These are phyloP conservation scores for Dothideomycetes sp. DNA, from an alignment of 2,329 filamentous ascomycete genomes.

Conservation along the genomic window DNA sequence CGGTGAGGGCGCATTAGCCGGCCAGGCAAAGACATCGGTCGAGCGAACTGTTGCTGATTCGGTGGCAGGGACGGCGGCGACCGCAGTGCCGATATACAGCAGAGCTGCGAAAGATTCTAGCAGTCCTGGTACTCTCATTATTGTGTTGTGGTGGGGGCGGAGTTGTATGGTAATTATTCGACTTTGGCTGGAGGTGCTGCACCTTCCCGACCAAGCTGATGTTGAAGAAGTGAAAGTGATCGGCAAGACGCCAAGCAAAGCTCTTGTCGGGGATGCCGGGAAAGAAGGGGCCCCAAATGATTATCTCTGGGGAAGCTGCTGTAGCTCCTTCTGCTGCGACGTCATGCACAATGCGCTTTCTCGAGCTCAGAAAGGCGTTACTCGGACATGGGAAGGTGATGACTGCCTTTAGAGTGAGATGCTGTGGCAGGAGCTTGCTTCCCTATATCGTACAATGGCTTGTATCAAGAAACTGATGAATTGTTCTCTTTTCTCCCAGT, in stretches of 20 bases:
- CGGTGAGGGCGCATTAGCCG: constrained; percentile 27
- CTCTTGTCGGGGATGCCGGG: not conserved
- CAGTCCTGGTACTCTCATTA: not conserved
- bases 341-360: no score
- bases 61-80: constrained; percentile 20
- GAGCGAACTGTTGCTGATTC: constrained; percentile 19
- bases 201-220: no score
- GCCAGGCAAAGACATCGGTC: constrained; percentile 28
- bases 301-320: not conserved
- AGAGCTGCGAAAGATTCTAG: constrained; percentile 4
- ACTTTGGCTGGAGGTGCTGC: no score
- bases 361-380: no score
- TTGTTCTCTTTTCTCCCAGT: not conserved
- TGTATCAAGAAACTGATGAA: constrained; percentile 1
- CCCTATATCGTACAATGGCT: not conserved
- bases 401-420: not conserved
- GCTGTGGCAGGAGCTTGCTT: constrained; percentile 4
- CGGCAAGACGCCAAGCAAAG: constrained; percentile 2
- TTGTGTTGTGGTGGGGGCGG: no score
- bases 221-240: no score
- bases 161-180: no score
- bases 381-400: no score
- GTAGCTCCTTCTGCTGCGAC: not conserved
- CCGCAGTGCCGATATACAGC: constrained; percentile 20
- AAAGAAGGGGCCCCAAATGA: not conserved